These are phyloP conservation scores for Acorus gramineus DNA, from an alignment of 106 monocot species.

Conservation along the genomic window DNA sequence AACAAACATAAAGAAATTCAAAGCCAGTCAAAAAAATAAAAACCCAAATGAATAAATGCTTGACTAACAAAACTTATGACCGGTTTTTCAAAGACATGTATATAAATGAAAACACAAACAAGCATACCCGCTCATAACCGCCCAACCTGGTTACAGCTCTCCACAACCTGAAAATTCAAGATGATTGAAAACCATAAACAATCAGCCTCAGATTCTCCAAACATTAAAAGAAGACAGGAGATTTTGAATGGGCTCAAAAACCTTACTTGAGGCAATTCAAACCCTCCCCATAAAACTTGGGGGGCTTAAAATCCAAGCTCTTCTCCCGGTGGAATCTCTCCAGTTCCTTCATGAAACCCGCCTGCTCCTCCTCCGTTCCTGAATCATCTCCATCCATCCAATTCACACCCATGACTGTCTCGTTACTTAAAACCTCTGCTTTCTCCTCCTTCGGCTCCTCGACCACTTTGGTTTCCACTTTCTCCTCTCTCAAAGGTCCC, in stretches of 20 bases:
- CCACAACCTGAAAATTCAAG: conserved; percentile 57
- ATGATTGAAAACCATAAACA: background rate
- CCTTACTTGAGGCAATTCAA: conserved; percentile 94
- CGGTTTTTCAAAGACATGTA: no score
- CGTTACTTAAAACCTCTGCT: conserved; percentile 15
- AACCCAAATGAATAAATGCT: no score
- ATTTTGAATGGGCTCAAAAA: background rate
- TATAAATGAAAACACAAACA: background rate
- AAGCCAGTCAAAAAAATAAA: no score
- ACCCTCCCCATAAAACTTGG: conserved; percentile 89
- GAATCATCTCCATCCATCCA: conserved; percentile 73
- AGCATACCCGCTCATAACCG: conserved; percentile 78
- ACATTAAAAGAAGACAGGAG: conserved; percentile 3
- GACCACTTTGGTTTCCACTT: background rate
- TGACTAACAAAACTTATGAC: no score
- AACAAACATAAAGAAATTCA: no score
- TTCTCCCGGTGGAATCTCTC: conserved; percentile 75
- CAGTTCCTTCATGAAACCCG: conserved; percentile 81
- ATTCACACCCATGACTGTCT: conserved; percentile 17
- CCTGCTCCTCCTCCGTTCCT: conserved; percentile 83
- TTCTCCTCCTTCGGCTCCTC: background rate
- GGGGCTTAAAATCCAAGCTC: conserved; percentile 84
- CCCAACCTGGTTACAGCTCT: conserved; percentile 81
- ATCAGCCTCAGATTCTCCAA: background rate
- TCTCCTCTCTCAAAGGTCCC: conserved; percentile 27